A percentile compares a stretch with the other conserved stretches of the same genome.
Evolutionary conservation across 2,329 filamentous ascomycete genomes (phyloP).

Genomic region (Botrytis squamosa): DNA sequence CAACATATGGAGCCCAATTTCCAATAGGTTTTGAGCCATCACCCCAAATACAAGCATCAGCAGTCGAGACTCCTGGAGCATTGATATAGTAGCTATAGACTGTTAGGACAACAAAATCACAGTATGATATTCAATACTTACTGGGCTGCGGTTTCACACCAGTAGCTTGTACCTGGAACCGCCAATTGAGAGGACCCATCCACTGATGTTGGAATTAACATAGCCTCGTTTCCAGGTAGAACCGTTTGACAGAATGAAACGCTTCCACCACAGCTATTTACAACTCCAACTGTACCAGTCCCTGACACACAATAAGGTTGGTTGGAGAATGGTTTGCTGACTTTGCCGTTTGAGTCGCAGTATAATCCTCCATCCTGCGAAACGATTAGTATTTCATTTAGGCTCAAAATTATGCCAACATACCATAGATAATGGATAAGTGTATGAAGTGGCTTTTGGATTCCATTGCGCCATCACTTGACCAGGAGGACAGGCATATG

Average conservation of each 20-base stretch:
- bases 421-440: slow-evolving; percentile 71
- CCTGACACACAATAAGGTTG: slow-evolving; percentile 70
- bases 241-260: slow-evolving; percentile 79
- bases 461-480: slow-evolving; percentile 81
- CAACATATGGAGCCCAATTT: slow-evolving; percentile 77
- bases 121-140: slow-evolving; percentile 46
- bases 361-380: slow-evolving; percentile 69
- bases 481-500: slow-evolving; percentile 72
- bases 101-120: slow-evolving; percentile 26
- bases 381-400: slow-evolving; percentile 23
- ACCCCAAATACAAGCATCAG: slow-evolving; percentile 71
- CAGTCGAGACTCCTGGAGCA: slow-evolving; percentile 60
- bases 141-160: slow-evolving; percentile 72
- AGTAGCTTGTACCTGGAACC: slow-evolving; percentile 69
- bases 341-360: slow-evolving; percentile 64
- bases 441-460: slow-evolving; percentile 62
- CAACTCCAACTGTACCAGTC: slow-evolving; percentile 60
- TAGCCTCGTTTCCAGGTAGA: slow-evolving; percentile 74
- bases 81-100: slow-evolving; percentile 70
- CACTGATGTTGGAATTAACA: slow-evolving; percentile 77
- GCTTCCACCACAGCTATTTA: slow-evolving; percentile 61
- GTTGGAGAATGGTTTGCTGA: slow-evolving; percentile 67
- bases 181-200: slow-evolving; percentile 57
- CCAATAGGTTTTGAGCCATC: slow-evolving; percentile 59
- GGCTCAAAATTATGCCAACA: slow-evolving; percentile 36